Evolutionary conservation across 1,139 yeast genomes (phyloP).

Genomic region (Blastobotrys apis): DNA sequence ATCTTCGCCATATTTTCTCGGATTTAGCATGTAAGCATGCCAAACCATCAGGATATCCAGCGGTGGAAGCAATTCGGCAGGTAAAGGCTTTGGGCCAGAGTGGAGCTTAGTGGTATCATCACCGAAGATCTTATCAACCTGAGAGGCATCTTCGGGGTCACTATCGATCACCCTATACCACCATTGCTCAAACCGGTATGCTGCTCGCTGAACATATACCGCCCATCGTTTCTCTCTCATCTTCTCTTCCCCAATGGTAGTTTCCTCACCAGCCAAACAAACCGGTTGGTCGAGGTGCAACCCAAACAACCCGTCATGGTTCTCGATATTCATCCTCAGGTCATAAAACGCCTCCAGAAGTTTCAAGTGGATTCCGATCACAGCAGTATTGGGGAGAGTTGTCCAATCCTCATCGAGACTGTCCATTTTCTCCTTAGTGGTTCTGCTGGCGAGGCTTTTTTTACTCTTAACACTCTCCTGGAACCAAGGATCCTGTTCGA

Average conservation of each 20-base stretch:
- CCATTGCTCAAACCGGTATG: constrained; percentile 35
- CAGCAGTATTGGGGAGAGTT: too few relatives aligned
- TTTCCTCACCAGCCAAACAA: not conserved
- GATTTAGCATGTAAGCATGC: constrained; percentile 39
- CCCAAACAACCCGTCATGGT: constrained; percentile 20
- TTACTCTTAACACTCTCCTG: too few relatives aligned
- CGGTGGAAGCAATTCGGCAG: constrained; percentile 32
- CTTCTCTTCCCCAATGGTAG: not conserved
- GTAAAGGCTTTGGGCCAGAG: not conserved
- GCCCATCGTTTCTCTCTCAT: constrained; percentile 34
- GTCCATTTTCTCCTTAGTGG: too few relatives aligned
- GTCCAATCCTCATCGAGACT: too few relatives aligned
- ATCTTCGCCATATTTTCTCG: constrained; percentile 34
- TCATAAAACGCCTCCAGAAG: constrained; percentile 34
- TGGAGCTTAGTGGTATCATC: not conserved
- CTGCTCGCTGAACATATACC: constrained; percentile 35
- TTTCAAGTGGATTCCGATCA: constrained; percentile 35
- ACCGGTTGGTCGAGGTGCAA: not conserved
- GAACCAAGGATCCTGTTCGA: too few relatives aligned
- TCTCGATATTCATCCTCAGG: constrained; percentile 27
- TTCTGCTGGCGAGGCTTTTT: too few relatives aligned
- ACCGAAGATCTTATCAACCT: not conserved
- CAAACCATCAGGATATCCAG: constrained; percentile 42
- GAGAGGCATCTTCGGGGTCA: too few relatives aligned
- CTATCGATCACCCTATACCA: constrained; percentile 20